Evolutionary conservation across 2,329 filamentous ascomycete genomes (phyloP).

Genomic region (Pyrenophora tritici-repentis): DNA sequence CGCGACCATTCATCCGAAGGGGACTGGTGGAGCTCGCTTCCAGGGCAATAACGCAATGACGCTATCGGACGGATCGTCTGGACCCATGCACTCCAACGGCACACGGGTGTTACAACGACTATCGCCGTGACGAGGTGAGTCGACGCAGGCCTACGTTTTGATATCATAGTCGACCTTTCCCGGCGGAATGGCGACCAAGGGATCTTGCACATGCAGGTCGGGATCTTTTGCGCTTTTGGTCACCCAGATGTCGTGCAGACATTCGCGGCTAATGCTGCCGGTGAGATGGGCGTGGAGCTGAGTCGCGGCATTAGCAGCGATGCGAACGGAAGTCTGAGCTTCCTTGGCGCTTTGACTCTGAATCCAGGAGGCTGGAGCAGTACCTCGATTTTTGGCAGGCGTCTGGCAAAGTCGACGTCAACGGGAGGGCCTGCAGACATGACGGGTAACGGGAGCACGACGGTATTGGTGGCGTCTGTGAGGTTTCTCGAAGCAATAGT

Average conservation of each 20-base stretch:
- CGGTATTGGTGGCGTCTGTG: slow-evolving; percentile 28
- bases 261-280: slow-evolving; percentile 74
- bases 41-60: background rate
- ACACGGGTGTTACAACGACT: slow-evolving; percentile 7
- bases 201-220: slow-evolving; percentile 66
- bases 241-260: slow-evolving; percentile 75
- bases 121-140: slow-evolving; percentile 10
- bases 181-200: slow-evolving; percentile 68
- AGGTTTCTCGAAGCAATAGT: slow-evolving; percentile 25
- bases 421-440: slow-evolving; percentile 24
- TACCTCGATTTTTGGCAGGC: slow-evolving; percentile 53
- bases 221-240: slow-evolving; percentile 59
- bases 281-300: slow-evolving; percentile 82
- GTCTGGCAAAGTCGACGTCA: slow-evolving; percentile 37
- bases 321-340: slow-evolving; percentile 35
- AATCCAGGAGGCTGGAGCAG: slow-evolving; percentile 22
- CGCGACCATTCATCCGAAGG: background rate
- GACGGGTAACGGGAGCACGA: slow-evolving; percentile 2
- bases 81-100: slow-evolving; percentile 1
- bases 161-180: slow-evolving; percentile 75
- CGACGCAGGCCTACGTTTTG: slow-evolving; percentile 59
- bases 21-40: background rate
- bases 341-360: slow-evolving; percentile 19
- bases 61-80: background rate
- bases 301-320: slow-evolving; percentile 33